phyloP scores from a whole-genome alignment of 169 alveolate genomes.

The Plasmodium fragile region DNA sequence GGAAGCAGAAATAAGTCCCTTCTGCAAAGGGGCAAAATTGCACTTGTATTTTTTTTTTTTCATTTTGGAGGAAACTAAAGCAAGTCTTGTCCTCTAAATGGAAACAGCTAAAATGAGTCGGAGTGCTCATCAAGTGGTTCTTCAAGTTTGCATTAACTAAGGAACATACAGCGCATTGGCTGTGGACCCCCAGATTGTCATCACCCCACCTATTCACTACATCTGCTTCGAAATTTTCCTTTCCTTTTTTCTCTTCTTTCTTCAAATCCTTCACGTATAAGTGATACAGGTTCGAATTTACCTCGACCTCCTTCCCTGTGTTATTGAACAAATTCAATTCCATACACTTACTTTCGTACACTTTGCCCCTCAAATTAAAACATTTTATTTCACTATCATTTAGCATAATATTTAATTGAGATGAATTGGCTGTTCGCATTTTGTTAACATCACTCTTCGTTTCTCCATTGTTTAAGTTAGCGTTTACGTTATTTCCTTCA shows the following conservation, averaged over 20 bases:
- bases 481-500: conserved; percentile 11
- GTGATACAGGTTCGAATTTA: conserved; percentile 32
- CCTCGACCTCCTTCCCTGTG: conserved; percentile 24
- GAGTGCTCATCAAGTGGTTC: not conserved
- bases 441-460: not conserved
- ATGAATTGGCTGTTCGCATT: not conserved
- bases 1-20: conserved; percentile 53
- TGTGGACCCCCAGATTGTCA: not conserved
- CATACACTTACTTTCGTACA: conserved; percentile 45
- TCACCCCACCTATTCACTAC: not conserved
- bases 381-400: conserved; percentile 50
- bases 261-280: conserved; percentile 42
- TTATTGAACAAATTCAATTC: conserved; percentile 56
- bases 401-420: conserved; percentile 42
- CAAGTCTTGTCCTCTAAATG: not conserved
- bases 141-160: conserved; percentile 17
- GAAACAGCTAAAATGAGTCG: conserved; percentile 28
- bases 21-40: conserved; percentile 66
- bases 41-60: conserved; percentile 12
- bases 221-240: conserved; percentile 24
- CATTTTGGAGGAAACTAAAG: conserved; percentile 15
- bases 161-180: conserved; percentile 40
- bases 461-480: not conserved
- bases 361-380: conserved; percentile 54
- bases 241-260: conserved; percentile 20